Evolutionary conservation across 1,139 yeast species (phyloP).

Genomic region (Taphrina confusa): DNA sequence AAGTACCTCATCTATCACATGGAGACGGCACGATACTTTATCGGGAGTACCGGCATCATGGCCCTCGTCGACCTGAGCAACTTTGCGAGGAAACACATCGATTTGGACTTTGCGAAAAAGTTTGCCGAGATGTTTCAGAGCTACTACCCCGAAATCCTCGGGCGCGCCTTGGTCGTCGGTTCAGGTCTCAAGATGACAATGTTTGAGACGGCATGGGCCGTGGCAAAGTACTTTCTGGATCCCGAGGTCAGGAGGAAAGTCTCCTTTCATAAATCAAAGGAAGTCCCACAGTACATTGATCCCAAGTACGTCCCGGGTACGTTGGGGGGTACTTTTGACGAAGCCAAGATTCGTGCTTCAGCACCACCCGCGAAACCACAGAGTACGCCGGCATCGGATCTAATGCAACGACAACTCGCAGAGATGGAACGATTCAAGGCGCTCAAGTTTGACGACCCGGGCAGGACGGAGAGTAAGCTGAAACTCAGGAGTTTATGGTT

Average conservation of each 20-base stretch:
- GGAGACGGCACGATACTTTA: conserved; percentile 64
- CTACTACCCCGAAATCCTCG: conserved; percentile 36
- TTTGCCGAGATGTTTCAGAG: conserved; percentile 35
- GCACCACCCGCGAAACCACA: conserved; percentile 18
- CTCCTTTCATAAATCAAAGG: conserved; percentile 25
- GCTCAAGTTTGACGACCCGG: conserved; percentile 8
- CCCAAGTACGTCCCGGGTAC: conserved; percentile 31
- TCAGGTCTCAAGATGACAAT: conserved; percentile 35
- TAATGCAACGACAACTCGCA: conserved; percentile 20
- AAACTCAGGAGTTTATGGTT: conserved; percentile 31
- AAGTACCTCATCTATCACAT: conserved; percentile 63
- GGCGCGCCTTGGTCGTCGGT: conserved; percentile 36
- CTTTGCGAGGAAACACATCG: conserved; percentile 50
- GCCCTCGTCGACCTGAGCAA: conserved; percentile 74
- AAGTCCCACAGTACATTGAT: conserved; percentile 26
- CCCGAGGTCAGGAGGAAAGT: conserved; percentile 34
- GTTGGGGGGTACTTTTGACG: conserved; percentile 33
- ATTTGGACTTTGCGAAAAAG: conserved; percentile 32
- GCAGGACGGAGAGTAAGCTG: conserved; percentile 14
- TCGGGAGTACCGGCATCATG: conserved; percentile 64
- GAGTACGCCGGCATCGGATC: conserved; percentile 13
- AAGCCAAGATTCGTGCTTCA: conserved; percentile 21
- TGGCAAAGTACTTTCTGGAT: conserved; percentile 34
- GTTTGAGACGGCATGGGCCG: conserved; percentile 35
- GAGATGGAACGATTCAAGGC: conserved; percentile 21